Base-by-base conservation (phyloP, 306 rosid species). In the Dryas alaskensis region DNA sequence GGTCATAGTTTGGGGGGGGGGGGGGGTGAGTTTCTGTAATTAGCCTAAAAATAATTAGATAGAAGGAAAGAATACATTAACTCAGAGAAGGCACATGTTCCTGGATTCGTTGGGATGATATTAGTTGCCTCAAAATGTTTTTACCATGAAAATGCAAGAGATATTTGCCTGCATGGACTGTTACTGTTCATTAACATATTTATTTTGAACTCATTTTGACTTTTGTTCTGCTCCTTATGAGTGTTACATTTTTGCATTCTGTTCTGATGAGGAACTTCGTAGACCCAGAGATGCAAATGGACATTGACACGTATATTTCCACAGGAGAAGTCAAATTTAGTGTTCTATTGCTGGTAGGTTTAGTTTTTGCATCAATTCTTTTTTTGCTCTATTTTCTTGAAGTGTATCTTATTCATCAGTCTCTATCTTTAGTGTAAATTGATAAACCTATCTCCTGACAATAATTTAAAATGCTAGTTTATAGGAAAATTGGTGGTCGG, bases 271-370 rank as follows among this genome's bases (percentile, higher is more conserved):
- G 78, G 76, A 73, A 55, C 65, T 61, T 75, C 79, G 27, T 77
- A 83, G 90, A 86, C 77, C 87, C 70, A 2, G 81, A 81, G 59
- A 86, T 83, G 90, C 86, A 86, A 79, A 72, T 44, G 81, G 90
- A 86, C 81, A 86, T 83, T 76, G 82, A 86, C 70, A 59, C 69
- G 4, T 10, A 81, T 73, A 69, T 83, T 50, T 74, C 84, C 10
- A 70, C 68, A 83, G 87, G 90, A 73, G 79, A 83, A 44, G 90
- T 87, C 61, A 62, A 73, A 4, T 86, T 83, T 71, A 67, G 48
- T 63, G 86, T 83, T 70, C 81, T 7, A 31, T 67, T 86, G 40
- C 78, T 86, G 87, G 90, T 86, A 76, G 45, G 84, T 70, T 59
- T 73, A 44, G 19, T 73, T 49, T 64, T 72, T 72, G 48, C 51